Percentiles rank a stretch among this genome's conserved stretches.
Conservation (phyloP, 345 rosid species). For the Rhodomyrtus tomentosa region DNA sequence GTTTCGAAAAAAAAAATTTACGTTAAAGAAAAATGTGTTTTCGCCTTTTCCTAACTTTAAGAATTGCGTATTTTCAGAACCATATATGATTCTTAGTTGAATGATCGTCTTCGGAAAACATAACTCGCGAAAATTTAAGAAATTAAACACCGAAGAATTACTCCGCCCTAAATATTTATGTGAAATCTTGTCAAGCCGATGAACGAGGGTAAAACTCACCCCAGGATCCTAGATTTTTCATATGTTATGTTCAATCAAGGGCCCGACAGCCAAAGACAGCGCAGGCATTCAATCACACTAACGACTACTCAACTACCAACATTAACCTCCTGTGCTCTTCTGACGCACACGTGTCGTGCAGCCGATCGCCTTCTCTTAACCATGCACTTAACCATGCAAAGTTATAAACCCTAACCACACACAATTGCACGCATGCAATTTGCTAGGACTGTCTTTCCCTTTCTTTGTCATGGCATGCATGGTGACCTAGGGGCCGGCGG, state of each 20-base stretch:
- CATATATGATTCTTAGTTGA: too few relatives aligned
- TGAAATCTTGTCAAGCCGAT: neutral
- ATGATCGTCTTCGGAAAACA: too few relatives aligned
- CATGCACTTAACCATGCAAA: neutral
- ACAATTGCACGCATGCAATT: neutral
- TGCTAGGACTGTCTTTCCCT: neutral
- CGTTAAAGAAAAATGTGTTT: too few relatives aligned
- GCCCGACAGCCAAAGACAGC: neutral
- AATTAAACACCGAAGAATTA: too few relatives aligned
- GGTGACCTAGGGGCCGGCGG: fast-evolving
- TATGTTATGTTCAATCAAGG: neutral
- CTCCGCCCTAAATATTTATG: neutral
- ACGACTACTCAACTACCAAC: neutral
- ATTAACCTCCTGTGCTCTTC: neutral
- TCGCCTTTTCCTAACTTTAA: too few relatives aligned
- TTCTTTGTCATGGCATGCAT: neutral
- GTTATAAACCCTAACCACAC: neutral
- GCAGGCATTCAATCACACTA: neutral
- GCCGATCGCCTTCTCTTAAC: neutral
- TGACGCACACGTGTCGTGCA: neutral
- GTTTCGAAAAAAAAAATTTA: too few relatives aligned
- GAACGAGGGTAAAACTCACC: neutral
- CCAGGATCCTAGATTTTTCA: neutral
- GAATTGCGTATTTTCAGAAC: too few relatives aligned
- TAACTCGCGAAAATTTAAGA: too few relatives aligned